Base-by-base conservation (phyloP, 371 early-diverging fungal species). In the Apophysomyces elegans region DNA sequence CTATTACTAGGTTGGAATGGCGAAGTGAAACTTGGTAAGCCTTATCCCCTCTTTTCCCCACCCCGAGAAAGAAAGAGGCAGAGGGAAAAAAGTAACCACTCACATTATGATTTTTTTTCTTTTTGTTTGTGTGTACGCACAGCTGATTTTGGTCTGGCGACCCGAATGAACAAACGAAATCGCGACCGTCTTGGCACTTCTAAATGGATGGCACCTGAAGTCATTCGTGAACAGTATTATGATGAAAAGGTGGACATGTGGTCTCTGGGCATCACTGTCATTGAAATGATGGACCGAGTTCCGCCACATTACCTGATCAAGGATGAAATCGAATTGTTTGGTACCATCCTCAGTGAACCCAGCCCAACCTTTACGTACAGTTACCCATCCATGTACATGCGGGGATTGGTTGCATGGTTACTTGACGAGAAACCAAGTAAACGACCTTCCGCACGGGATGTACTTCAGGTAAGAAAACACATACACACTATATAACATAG, bases 181-280 rank as follows among this genome's bases (percentile, higher is more conserved):
- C 60, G 83, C 74, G 71, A 99, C 92, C 5, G 79, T 93, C 63
- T 99, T 75, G 99, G 99, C 11, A 99, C 99, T 0, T 81, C 95
- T 70, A 99, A 99, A 79, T 99, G 99, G 78, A 85, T 99, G 74
- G 94, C 96, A 5, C 96, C 93, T 43, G 97, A 96, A 84, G 97
- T 99, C 87, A 93, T 96, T 35, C 93, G 93, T 61, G 95, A 96
- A 16, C 84, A 89, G 57, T 89, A 88, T 50, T 95, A 99, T 80
- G 84, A 88, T 60, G 88, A 88, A 46, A 87, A 88, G 18, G 97
- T 99, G 26, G 99, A 99, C 75, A 75, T 97, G 68, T 99, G 99
- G 99, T 91, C 95, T n/a, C 77, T 99, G 38, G 99, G 99, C 12
- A 92, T 99, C 21, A 76, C 76, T 41, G 63, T 76, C 61, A 70